A percentile compares a stretch with the other conserved stretches of the same genome.
Conservation (phyloP, 345 rosid genomes). For the Lagerstroemia speciosa region DNA sequence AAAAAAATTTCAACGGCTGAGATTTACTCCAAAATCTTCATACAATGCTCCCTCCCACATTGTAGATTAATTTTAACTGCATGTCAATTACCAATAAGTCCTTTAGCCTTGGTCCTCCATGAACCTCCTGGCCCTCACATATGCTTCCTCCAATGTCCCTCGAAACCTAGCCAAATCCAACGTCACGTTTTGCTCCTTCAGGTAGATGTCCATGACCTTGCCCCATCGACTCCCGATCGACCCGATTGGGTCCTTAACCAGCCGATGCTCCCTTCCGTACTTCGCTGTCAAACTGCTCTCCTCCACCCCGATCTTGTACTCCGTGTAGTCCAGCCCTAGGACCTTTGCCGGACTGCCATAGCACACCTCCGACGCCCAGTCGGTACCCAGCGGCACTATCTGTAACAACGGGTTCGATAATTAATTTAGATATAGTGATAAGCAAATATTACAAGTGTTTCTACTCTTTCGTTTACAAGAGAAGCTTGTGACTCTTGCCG, state of each 20-base stretch:
- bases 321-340: slow-evolving; percentile 26
- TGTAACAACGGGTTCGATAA: no score
- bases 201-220: slow-evolving; percentile 13
- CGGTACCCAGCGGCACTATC: slow-evolving; percentile 20
- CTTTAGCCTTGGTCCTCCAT: slow-evolving; percentile 13
- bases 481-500: no score
- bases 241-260: slow-evolving; percentile 22
- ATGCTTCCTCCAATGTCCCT: slow-evolving; percentile 7
- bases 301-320: slow-evolving; percentile 15
- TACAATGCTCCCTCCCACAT: background rate
- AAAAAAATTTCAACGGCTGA: no score
- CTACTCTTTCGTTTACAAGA: no score
- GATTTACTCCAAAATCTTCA: background rate
- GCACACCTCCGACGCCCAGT: slow-evolving; percentile 17
- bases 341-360: slow-evolving; percentile 20
- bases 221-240: slow-evolving; percentile 4
- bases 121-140: slow-evolving; percentile 13
- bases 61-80: background rate
- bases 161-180: slow-evolving; percentile 13
- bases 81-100: background rate
- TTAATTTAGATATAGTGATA: background rate
- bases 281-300: slow-evolving; percentile 28
- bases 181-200: slow-evolving; percentile 24
- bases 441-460: no score
- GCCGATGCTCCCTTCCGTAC: slow-evolving; percentile 9